Evolutionary conservation across 331 rosid species (phyloP), one percentile per base, ranked within the genome.

Genomic region (Stylosanthes scabra): DNA sequence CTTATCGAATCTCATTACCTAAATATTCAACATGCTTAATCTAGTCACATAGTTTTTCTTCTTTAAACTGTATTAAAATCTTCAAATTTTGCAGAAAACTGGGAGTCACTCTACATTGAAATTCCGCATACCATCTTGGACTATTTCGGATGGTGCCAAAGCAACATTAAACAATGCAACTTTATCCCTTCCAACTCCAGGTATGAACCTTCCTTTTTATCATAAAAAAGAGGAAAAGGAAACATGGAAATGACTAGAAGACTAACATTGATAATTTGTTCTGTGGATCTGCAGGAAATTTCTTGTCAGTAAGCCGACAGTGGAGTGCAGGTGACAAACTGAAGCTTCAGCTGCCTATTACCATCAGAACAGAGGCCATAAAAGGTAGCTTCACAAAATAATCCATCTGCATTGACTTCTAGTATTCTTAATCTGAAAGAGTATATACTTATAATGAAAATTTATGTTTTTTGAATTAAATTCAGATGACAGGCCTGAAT

Each of bases 51-150:
- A 16, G 41, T 45, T n/a, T n/a, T 69, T 61, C n/a, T 11, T 28
- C 63, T 77, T 70, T 14, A 50, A 11, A 0, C 25, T 20, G 25
- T 20, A 20, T 20, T 20, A 20, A 20, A 29, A 31, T 65, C 15
- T 44, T 74, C 8, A 13, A 41, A 50, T 63, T 63, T 28, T 78
- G 71, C 83, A 87, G 95, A 86, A 70, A 16, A 42, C 59, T 5
- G 77, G 71, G 28, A 66, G 40, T 56, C 71, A 63, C 11, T 89
- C 96, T 27, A 78, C 81, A 41, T 74, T 93, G 75, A 90, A 91
- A 62, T 63, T 94, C 37, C 90, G 99, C 42, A 12, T 91, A 6
- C 99, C 99, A 8, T 78, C 86, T 45, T 94, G 99, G 99, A 89
- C 96, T 8, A 34, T 13, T 47, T 9, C 47, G 6, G 52, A 62